Evolutionary conservation across 345 rosid genomes (phyloP), one percentile per base, ranked within the genome.

Genomic region (Leavenworthia alabamica): DNA sequence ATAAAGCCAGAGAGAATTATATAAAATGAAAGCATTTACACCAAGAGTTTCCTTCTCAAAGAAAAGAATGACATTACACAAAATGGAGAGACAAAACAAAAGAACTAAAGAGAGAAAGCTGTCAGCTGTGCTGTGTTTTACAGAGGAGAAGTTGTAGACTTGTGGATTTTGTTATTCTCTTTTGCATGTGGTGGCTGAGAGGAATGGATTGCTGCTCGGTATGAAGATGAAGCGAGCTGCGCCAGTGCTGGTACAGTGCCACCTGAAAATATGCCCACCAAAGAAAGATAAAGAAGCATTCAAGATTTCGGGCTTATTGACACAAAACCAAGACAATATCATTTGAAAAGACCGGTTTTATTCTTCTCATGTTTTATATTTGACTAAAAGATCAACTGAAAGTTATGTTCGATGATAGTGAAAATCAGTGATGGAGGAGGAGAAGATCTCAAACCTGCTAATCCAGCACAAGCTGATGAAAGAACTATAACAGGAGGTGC

Each of bases 401-500:
- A 15, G 24, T 62, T 22, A 23, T 33, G 56, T 49, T 64, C 35
- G 8, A 23, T 19, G 1, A 54, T 10, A 14, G 28, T 17, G 17
- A 23, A 51, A 17, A 37, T 31, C 35, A 13, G 15, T 13, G 29
- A 16, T 11, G 16, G 50, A 35, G 35, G 47, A 53, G 62, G 5
- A 13, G 48, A 35, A 49, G 62, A 22, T 16, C 13, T 54, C 78
- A 51, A 27, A 89, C 98, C 96, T 81, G 86, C 80, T 73, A 89
- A 75, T 27, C 95, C 94, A 20, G 96, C 96, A 73, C 91, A 92
- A 51, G 93, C 88, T 17, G 96, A 85, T 62, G 98, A 85, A 86
- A 86, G 81, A 36, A 89, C 90, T 56, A 89, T 86, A 58, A 92
- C 97, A 10, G 97, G 95, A 4, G 97, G 98, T 50, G 93, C 93